phyloP scores from a whole-genome alignment of 768 basidiomycete species.

The Collybiopsis confluens region DNA sequence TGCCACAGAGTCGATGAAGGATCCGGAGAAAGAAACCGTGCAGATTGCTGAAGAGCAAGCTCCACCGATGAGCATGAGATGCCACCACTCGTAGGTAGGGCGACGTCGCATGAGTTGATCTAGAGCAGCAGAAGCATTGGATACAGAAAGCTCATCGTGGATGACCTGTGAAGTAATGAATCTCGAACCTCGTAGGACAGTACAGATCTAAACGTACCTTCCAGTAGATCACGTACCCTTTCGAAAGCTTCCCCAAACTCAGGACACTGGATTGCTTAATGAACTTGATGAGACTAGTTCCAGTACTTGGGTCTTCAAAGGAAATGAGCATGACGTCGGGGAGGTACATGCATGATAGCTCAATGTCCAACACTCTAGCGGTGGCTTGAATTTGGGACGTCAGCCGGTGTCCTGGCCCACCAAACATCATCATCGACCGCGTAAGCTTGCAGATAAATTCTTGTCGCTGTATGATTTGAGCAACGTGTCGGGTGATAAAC shows the following conservation, averaged over 20 bases:
- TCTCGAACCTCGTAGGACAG: not conserved
- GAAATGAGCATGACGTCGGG: constrained; percentile 76
- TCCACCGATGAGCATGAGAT: constrained; percentile 68
- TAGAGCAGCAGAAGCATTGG: constrained; percentile 65
- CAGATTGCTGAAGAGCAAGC: constrained; percentile 76
- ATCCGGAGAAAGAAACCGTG: constrained; percentile 66
- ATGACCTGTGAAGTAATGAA: constrained; percentile 52
- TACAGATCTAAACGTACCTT: constrained; percentile 31
- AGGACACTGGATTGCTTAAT: constrained; percentile 68
- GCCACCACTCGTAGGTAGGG: constrained; percentile 56
- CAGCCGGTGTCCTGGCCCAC: constrained; percentile 77
- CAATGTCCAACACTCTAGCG: constrained; percentile 71
- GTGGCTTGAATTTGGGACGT: constrained; percentile 80
- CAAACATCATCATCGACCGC: constrained; percentile 87
- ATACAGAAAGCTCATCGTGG: constrained; percentile 75
- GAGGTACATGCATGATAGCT: constrained; percentile 65
- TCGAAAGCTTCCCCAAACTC: constrained; percentile 73
- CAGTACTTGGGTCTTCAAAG: constrained; percentile 76
- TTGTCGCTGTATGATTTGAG: constrained; percentile 75
- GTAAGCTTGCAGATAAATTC: constrained; percentile 83
- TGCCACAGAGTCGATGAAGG: constrained; percentile 71
- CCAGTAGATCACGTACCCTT: constrained; percentile 73
- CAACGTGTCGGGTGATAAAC: constrained; percentile 80
- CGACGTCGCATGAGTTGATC: constrained; percentile 68
- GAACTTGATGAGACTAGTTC: constrained; percentile 78